These are phyloP conservation scores for Tolypocladium ophioglossoides DNA, from an alignment of 2,329 filamentous ascomycete species.

Conservation along the genomic window DNA sequence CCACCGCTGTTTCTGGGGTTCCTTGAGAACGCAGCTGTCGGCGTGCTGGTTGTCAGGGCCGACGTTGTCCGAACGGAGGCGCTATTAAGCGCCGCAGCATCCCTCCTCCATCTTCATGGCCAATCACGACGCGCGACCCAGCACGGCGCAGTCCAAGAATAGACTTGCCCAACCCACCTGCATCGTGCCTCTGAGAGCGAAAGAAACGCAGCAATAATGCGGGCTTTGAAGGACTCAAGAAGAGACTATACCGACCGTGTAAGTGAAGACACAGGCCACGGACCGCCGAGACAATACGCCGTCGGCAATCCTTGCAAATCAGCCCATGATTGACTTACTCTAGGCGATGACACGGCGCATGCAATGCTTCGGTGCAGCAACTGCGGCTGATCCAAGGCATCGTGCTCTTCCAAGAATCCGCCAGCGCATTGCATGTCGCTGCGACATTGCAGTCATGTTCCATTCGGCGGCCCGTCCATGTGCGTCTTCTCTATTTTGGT, in stretches of 20 bases:
- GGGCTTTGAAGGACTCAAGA: not conserved
- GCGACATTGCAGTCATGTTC: not conserved
- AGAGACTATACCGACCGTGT: not conserved
- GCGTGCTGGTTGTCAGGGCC: not conserved
- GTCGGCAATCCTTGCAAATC: not conserved
- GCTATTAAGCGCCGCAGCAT: slow-evolving; percentile 6
- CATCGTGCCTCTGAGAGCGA: no score
- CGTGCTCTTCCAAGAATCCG: not conserved
- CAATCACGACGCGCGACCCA: slow-evolving; percentile 1
- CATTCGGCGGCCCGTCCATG: not conserved
- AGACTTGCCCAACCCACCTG: not conserved
- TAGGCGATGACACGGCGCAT: not conserved
- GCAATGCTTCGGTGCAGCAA: not conserved
- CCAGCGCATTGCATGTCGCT: not conserved
- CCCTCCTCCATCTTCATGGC: not conserved
- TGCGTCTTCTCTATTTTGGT: no score
- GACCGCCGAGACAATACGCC: not conserved
- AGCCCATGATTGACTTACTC: not conserved
- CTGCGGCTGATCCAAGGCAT: not conserved
- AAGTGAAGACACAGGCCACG: not conserved
- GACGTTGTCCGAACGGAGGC: not conserved
- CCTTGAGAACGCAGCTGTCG: not conserved
- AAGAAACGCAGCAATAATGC: not conserved
- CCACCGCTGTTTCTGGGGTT: no score
- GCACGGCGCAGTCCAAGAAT: not conserved